Evolutionary conservation across 352 stramenopile genomes (phyloP), one percentile per base, ranked within the genome.

Genomic region (Pythium grandisporangium): DNA sequence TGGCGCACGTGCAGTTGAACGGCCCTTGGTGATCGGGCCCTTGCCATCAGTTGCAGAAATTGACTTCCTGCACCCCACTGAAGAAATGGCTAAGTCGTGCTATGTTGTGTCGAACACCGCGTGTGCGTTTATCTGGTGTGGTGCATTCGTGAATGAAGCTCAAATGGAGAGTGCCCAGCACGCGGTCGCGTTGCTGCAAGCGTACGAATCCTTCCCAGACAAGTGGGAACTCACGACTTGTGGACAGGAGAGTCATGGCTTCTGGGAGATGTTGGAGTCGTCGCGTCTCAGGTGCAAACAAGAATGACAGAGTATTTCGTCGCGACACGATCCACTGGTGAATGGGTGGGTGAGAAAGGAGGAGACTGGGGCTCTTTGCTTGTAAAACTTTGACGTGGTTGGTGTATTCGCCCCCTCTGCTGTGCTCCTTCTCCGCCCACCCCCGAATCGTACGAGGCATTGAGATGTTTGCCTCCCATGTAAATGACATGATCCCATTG

Each of bases 81-180:
- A 75, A 21, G 75, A 88, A 26, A 63, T 73, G 23, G 53, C 58
- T 16, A 64, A 66, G 42, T 51, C 65, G 36, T 81, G 71, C 54
- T 85, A 89, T 49, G 66, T 93, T 20, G 60, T 93, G 30, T 66
- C 70, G 29, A 81, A 58, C 46, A 48, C 69, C 17, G 75, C 89
- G 49, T 88, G 78, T 53, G 73, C 85, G 64, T 86, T 76, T 44
- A 55, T 93, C 51, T 93, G 80, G 80, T 89, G 70, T 63, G 80
- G 80, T 35, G 56, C 60, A 14, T 61, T 71, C 30, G 75, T 70
- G 21, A 66, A 43, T 30, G 62, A 68, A 22, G 45, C 66, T 20
- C 63, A 74, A 24, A 48, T 87, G 21, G 66, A 87, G 30, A 66
- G 70, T 6, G 72, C 70, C 2, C 70, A 84, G 52, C 49, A 72